Base-by-base conservation (phyloP, 441 rosid species). In the Pelargonium cotyledonis region DNA sequence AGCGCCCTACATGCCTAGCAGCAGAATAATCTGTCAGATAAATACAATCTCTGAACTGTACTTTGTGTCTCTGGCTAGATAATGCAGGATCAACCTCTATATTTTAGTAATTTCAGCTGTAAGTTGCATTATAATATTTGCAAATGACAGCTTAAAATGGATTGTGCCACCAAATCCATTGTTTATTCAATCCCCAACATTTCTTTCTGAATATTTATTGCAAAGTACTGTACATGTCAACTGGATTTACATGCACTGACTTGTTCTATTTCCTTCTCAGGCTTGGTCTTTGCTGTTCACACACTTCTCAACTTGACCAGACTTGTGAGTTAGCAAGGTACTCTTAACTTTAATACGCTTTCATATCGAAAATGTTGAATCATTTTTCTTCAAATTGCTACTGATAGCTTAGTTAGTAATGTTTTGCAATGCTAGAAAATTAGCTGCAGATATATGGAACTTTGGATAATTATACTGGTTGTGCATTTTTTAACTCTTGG, bases 131-230 rank as follows among this genome's bases (percentile, higher is more conserved):
- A 61, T 44, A 64, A n/a, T 35, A 29, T 46, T 40, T 46, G 61
- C 43, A 9, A 4, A 67, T 68, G 76, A 67, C 79, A 62, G 65
- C 72, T n/a, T 35, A 73, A 83, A 75, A 71, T 76, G 76, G 73
- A 80, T 68, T 79, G 62, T 63, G 31, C 63, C 51, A 78, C 78
- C 82, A 68, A 80, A 72, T 76, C 72, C 71, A 67, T n/a, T 65
- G 68, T 61, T 63, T 67, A 53, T 71, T 64, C 68, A n/a, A 60
- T 68, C 43, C 23, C 47, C 63, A 49, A 11, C 44, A 44, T 75
- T 21, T 62, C 18, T 26, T 63, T 58, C 51, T 64, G 5, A 2
- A 23, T 68, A 61, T 15, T 57, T 16, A 18, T 44, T 38, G 60
- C 60, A 65, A 9, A 3, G 51, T 11, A 46, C 51, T 46, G 51